Evolutionary conservation across 192 early-diverging fungal genomes (phyloP), one percentile per base, ranked within the genome.

Genomic region (Chytriomyces sp.): DNA sequence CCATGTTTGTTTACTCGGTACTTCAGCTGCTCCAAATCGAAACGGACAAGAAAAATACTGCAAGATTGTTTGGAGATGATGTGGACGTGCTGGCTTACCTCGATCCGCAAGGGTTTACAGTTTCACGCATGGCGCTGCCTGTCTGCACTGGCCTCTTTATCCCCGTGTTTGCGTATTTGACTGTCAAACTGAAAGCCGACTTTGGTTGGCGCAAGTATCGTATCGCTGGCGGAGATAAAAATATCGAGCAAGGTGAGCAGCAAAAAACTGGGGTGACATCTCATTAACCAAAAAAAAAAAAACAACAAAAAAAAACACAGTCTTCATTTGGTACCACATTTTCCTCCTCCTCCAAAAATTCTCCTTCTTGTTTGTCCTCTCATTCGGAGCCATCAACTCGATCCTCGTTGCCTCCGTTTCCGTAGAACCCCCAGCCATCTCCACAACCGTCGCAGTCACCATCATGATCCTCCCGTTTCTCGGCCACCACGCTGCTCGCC

Each of bases 321-420:
- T 69, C 5, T 69, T 69, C 68, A 69, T 28, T 6, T n/a, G 16
- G 7, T 69, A 69, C 26, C 45, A 69, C 49, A 69, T 69, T 69
- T 45, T 69, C 7, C 49, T 69, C 5, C 68, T 69, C n/a, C 46
- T 69, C 20, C 23, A 10, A 46, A 69, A 69, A 50, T 69, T 26
- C 45, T 10, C 68, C 49, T n/a, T 69, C 13, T 59, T 11, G 18
- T 69, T 69, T 26, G 49, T 48, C 0, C 7, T 69, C 53, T 16
- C 48, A 1, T 50, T 69, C 35, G 18, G 7, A 0, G 9, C 46
- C 10, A 10, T 69, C 35, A 9, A 69, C 26, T n/a, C 53, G 11
- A 73, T 73, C 7, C 43, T 28, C 7, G n/a, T 73, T 28, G 8
- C 35, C 26, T 49, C 45, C 3, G 63, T 28, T 8, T 8, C 60